These are phyloP conservation scores for Naganishia cerealis DNA, from an alignment of 1,284 basidiomycete genomes.

Conservation along the genomic window DNA sequence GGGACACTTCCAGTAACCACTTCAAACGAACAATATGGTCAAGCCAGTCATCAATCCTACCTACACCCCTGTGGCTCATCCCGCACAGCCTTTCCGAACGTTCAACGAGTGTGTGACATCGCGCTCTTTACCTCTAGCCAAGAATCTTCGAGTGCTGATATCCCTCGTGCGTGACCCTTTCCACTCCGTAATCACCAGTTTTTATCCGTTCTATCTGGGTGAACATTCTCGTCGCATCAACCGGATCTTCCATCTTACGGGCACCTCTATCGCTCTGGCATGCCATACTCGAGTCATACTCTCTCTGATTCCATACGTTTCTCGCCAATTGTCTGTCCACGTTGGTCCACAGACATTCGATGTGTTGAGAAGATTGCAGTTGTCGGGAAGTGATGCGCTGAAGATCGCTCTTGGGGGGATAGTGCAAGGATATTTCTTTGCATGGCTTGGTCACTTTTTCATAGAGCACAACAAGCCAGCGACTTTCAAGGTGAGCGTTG, in stretches of 20 bases:
- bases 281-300: constrained; percentile 33
- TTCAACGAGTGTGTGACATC: constrained; percentile 14
- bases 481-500: constrained; percentile 38
- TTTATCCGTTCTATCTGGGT: constrained; percentile 43
- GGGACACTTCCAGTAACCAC: neutral
- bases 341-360: neutral
- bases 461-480: constrained; percentile 41
- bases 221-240: constrained; percentile 39
- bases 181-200: constrained; percentile 15
- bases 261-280: constrained; percentile 35
- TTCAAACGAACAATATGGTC: constrained; percentile 3
- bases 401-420: constrained; percentile 33
- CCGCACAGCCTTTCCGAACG: constrained; percentile 24
- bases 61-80: constrained; percentile 27
- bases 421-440: constrained; percentile 37
- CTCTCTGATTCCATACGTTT: constrained; percentile 29
- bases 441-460: constrained; percentile 42
- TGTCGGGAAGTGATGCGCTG: constrained; percentile 18
- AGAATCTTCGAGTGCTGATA: too few relatives aligned
- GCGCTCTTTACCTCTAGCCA: neutral
- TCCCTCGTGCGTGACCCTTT: neutral
- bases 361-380: constrained; percentile 12
- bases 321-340: constrained; percentile 7
- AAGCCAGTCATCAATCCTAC: constrained; percentile 31
- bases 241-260: constrained; percentile 38